phyloP scores from a whole-genome alignment of 75 land plant species.

The Pinus albicaulis region DNA sequence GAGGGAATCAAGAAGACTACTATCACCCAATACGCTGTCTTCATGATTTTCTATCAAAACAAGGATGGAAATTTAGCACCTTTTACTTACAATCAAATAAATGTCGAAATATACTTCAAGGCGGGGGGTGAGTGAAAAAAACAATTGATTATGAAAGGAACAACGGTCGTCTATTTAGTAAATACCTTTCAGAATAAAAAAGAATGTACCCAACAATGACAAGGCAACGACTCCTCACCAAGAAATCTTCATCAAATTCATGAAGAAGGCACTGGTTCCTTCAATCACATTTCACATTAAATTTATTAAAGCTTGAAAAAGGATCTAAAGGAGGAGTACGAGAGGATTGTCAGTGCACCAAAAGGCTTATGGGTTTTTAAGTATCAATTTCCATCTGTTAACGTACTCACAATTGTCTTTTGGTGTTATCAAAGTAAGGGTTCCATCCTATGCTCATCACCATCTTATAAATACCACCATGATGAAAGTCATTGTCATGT shows the following conservation, averaged over 20 bases:
- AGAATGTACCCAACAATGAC: constrained; percentile 94
- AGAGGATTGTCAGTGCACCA: not conserved
- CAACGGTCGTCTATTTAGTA: not conserved
- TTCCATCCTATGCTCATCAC: constrained; percentile 99
- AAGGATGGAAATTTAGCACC: constrained; percentile 84
- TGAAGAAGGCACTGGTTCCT: constrained; percentile 99
- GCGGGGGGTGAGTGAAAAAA: not conserved
- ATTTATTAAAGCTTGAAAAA: constrained; percentile 1
- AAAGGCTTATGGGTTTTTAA: too few species aligned
- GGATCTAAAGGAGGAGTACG: not conserved
- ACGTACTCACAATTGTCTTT: constrained; percentile 88
- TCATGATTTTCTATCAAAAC: constrained; percentile 70
- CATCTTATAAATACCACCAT: constrained; percentile 92
- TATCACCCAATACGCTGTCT: constrained; percentile 75
- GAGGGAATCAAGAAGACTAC: constrained; percentile 82
- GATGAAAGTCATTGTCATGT: constrained; percentile 70
- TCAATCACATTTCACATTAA: constrained; percentile 3
- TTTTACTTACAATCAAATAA: constrained; percentile 2
- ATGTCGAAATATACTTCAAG: constrained; percentile 2
- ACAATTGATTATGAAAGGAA: not conserved
- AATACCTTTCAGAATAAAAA: constrained; percentile 96
- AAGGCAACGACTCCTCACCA: constrained; percentile 89
- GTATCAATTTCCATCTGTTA: too few species aligned
- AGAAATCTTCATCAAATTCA: constrained; percentile 91
- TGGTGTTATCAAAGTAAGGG: constrained; percentile 84